Base-by-base conservation (phyloP, 371 early-diverging fungal species). In the Rhizopus microsporus region DNA sequence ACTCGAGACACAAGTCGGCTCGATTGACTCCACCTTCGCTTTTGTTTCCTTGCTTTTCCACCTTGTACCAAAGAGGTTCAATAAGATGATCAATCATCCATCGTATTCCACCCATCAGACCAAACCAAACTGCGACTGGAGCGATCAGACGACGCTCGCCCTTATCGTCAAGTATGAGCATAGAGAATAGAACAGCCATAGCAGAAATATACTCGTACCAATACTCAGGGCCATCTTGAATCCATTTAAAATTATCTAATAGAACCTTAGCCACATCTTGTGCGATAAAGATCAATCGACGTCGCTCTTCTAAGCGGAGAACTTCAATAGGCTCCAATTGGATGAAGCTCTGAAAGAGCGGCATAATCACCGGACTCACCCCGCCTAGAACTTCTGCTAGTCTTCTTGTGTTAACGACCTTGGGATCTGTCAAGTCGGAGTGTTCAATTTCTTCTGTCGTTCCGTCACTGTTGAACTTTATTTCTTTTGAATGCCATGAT, bases 341-440 rank as follows among this genome's bases (percentile, higher is more conserved):
- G 44, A 86, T 68, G 31, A 93, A 70, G 4, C 91, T 89, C 76
- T 88, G 88, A 57, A 89, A 86, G 33, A 87, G 71, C 2, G 85
- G 83, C 39, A 84, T 80, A 44, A 94, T 55, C 13, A 82, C 80
- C 7, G 79, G 77, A 10, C 90, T 85, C 35, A 88, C 83, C 51
- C 91, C 85, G 3, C 85, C 75, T 29, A 92, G 70, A 15, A 92
- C 64, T 39, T 80, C 69, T 54, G 78, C 80, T 51, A 90, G 86
- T 48, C 76, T 75, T 54, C 82, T 82, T 5, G 83, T 76, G 58
- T 93, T 93, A 63, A 81, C 81, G 3, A 86, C 81, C 9, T 78
- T 74, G 34, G 78, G 82, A 44, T 87, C 82, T 31, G 81, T 81
- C 2, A 64, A 60, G 29, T 46, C 46, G 7, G 46, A 9, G 17